Conservation (phyloP, 345 rosid species). For the Gossypium bickii region DNA sequence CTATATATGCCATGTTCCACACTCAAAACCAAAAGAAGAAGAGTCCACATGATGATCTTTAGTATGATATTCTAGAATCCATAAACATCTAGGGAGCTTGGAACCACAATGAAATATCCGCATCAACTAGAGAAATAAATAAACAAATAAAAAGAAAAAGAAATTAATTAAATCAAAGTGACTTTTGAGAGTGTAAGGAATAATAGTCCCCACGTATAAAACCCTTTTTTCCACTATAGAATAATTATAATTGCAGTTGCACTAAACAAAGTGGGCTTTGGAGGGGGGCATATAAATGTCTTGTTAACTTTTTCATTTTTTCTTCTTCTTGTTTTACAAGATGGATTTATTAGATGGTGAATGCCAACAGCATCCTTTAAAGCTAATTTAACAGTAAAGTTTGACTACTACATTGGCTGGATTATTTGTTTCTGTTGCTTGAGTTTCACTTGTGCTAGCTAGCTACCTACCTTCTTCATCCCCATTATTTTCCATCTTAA, state of each 20-base stretch:
- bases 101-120: conserved; percentile 3
- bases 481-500: neutral
- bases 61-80: neutral
- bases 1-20: neutral
- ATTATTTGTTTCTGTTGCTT: conserved; percentile 13
- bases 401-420: conserved; percentile 30
- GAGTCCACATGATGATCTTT: neutral
- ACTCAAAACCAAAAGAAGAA: neutral
- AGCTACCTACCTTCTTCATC: neutral
- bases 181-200: conserved; percentile 33
- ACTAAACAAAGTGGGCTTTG: conserved; percentile 31
- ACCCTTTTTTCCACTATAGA: conserved; percentile 30
- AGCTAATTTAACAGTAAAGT: conserved; percentile 26
- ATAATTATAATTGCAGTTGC: conserved; percentile 30
- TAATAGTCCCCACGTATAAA: conserved; percentile 41
- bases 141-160: neutral
- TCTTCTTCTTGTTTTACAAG: conserved; percentile 22
- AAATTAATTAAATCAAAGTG: conserved; percentile 23
- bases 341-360: conserved; percentile 16
- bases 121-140: neutral
- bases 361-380: conserved; percentile 36
- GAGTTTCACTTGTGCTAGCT: neutral
- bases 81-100: neutral
- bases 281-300: neutral
- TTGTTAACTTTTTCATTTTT: conserved; percentile 20